phyloP scores from a whole-genome alignment of 768 basidiomycete species.

The Hirschioporus abietinus region DNA sequence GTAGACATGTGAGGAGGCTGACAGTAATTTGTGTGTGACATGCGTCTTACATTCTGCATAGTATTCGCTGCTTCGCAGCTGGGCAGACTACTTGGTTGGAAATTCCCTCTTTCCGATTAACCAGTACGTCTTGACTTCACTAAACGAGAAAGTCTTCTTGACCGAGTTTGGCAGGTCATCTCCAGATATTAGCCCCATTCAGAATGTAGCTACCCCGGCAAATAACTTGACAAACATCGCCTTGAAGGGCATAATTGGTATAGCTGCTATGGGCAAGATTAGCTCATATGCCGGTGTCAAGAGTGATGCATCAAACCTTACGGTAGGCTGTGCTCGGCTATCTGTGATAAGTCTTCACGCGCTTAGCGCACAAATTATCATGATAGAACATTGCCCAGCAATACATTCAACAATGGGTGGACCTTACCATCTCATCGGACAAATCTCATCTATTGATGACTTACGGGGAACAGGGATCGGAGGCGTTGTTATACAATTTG shows the following conservation, averaged over 20 bases:
- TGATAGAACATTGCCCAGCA: background rate
- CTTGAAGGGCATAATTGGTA: conserved; percentile 66
- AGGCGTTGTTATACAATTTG: background rate
- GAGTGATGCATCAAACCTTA: conserved; percentile 18
- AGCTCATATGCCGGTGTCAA: conserved; percentile 22
- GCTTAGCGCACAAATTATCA: background rate
- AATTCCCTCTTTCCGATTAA: conserved; percentile 46
- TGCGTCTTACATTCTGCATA: conserved; percentile 1
- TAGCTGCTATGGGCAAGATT: conserved; percentile 58
- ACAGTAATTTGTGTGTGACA: background rate
- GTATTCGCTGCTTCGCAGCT: conserved; percentile 9
- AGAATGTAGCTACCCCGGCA: conserved; percentile 12
- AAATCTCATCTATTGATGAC: background rate
- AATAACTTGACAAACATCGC: conserved; percentile 66
- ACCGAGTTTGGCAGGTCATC: conserved; percentile 33
- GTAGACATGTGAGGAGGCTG: background rate
- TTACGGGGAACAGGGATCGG: background rate
- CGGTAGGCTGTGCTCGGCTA: conserved; percentile 17
- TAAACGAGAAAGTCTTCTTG: conserved; percentile 1
- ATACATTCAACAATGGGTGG: background rate
- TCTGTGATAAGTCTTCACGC: background rate
- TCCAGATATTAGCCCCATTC: conserved; percentile 35
- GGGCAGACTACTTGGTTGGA: conserved; percentile 11
- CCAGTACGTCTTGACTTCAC: conserved; percentile 27
- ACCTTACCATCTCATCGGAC: background rate